These are phyloP conservation scores for Atalantia buxifolia DNA, from an alignment of 345 rosid genomes.

Conservation along the genomic window DNA sequence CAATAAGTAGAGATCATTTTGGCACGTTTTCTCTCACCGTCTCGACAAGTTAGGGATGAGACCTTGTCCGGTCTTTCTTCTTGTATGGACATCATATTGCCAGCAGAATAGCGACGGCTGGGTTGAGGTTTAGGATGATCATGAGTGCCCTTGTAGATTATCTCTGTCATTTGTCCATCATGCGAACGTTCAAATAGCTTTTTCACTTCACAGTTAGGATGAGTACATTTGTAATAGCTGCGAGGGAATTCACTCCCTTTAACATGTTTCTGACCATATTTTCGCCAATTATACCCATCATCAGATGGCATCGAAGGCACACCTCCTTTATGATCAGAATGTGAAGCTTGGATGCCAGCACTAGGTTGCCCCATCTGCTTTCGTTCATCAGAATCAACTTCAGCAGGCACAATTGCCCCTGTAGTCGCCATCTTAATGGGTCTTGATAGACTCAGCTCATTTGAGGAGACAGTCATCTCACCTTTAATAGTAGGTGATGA, in stretches of 20 bases:
- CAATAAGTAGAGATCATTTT: background rate
- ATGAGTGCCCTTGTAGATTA: slow-evolving; percentile 91
- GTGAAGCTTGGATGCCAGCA: slow-evolving; percentile 36
- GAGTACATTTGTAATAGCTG: slow-evolving; percentile 96
- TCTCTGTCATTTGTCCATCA: slow-evolving; percentile 89
- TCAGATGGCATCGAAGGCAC: slow-evolving; percentile 47
- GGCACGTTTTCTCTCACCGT: slow-evolving; percentile 43
- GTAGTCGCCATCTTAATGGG: slow-evolving; percentile 44
- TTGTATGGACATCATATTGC: slow-evolving; percentile 57
- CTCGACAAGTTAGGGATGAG: slow-evolving; percentile 45
- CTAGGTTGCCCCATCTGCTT: slow-evolving; percentile 41
- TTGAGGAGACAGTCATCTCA: slow-evolving; percentile 67
- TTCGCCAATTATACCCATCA: slow-evolving; percentile 99
- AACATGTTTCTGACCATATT: slow-evolving; percentile 97
- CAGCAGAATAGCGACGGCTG: slow-evolving; percentile 66
- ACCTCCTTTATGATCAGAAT: slow-evolving; percentile 62
- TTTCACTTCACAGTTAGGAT: slow-evolving; percentile 97
- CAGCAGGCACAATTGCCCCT: slow-evolving; percentile 41
- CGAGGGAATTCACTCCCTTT: slow-evolving; percentile 99
- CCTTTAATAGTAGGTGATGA: slow-evolving; percentile 45
- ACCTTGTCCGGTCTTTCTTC: slow-evolving; percentile 67
- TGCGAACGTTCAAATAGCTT: slow-evolving; percentile 91
- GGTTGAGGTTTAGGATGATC: slow-evolving; percentile 98
- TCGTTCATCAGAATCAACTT: slow-evolving; percentile 62
- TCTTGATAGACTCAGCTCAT: slow-evolving; percentile 61